Evolutionary conservation across 352 stramenopile species (phyloP).

Genomic region (Phytophthora agathidicida): DNA sequence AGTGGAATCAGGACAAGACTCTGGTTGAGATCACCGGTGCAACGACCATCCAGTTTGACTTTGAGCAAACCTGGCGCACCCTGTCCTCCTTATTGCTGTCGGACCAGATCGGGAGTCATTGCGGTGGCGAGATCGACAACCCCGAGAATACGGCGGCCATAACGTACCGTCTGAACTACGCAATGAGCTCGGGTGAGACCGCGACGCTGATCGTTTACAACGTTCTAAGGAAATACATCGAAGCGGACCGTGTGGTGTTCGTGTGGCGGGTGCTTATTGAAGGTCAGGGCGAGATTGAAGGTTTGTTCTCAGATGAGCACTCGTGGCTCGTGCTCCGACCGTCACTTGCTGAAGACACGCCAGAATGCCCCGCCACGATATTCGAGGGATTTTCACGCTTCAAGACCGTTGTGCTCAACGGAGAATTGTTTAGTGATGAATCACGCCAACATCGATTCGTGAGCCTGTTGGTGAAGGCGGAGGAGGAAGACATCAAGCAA

Average conservation of each 20-base stretch:
- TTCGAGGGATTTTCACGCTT: constrained; percentile 1
- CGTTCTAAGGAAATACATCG: constrained; percentile 44
- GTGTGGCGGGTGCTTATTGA: constrained; percentile 51
- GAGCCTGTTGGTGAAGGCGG: background rate
- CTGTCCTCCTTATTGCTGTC: background rate
- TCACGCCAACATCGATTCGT: constrained; percentile 5
- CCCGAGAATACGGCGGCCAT: constrained; percentile 8
- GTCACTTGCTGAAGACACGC: background rate
- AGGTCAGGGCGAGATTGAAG: constrained; percentile 32
- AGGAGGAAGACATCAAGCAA: constrained; percentile 9
- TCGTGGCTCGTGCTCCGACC: constrained; percentile 37
- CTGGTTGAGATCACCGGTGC: constrained; percentile 5
- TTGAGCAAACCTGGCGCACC: constrained; percentile 1
- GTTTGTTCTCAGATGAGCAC: constrained; percentile 50
- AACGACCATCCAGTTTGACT: constrained; percentile 1
- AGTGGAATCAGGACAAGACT: background rate
- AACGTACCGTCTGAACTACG: constrained; percentile 4
- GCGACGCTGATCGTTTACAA: constrained; percentile 1
- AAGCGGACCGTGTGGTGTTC: constrained; percentile 49
- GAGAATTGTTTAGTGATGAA: background rate
- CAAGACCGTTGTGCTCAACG: constrained; percentile 2
- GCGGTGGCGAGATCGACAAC: constrained; percentile 4
- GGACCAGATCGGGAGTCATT: background rate
- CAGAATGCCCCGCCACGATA: background rate
- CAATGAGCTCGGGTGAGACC: background rate